Base-by-base conservation (phyloP, 371 early-diverging fungal species). In the Rhizopus sp. region DNA sequence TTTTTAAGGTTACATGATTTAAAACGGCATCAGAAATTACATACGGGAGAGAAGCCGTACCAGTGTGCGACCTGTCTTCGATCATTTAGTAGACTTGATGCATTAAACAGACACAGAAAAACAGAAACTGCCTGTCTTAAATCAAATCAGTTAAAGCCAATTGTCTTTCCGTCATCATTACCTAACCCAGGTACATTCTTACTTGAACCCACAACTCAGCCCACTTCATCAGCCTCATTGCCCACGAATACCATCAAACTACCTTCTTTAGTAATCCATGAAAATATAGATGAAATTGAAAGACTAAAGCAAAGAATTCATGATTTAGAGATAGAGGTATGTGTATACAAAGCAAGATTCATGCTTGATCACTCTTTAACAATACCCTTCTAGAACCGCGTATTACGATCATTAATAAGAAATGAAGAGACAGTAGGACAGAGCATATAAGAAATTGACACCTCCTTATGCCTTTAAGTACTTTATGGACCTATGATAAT, bases 1-100 rank as follows among this genome's bases (percentile, higher is more conserved):
- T 90, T 90, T 64, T 75, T 87, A 46, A 74, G 91, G 0, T 82
- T 85, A 38, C 90, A 90, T 67, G 91, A 90, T 66, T 66, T 90
- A 47, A 88, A 88, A 71, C 73, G 91, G 41, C 91, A 90, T 63
- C 80, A 85, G 69, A 82, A 87, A 54, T 63, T 88, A 32, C 91
- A 91, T 58, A 88, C 90, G 9, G 91, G 91, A 12, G 89, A 88
- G 60, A 78, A 82, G 61, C 90, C 92, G 0, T 83, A 84, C 55
- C 63, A 63, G 17, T 75, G 74, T 53, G 38, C 59, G 15, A 46
- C 47, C 17, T 89, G 90, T 59, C 66, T 70, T 5, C 66, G 87
- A 40, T 69, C 82, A 13, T 89, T 89, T 72, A 80, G 87, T 30
- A 73, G 90, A 9, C 59, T 86, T 23, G 89, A 89, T 60, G 90